These are phyloP conservation scores for Platanthera guangdongensis DNA, from an alignment of 106 monocot genomes.

Conservation along the genomic window DNA sequence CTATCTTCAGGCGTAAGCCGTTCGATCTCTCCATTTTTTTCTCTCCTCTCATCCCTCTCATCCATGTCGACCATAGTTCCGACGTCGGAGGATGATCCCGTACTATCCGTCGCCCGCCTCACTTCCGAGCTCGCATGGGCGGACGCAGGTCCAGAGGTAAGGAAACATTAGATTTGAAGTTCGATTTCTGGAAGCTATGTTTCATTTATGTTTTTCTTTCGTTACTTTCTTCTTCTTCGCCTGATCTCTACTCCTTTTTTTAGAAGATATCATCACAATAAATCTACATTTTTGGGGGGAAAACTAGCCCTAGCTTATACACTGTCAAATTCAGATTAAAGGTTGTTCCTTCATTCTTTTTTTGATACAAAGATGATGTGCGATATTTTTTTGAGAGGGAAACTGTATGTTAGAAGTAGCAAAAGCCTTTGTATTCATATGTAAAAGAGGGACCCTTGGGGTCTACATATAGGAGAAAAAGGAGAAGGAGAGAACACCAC, in stretches of 20 bases:
- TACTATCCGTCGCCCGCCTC: conserved; percentile 61
- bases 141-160: conserved; percentile 86
- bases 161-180: neutral
- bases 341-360: too few relatives aligned
- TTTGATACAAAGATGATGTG: too few relatives aligned
- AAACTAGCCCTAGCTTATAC: too few relatives aligned
- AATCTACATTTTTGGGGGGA: too few relatives aligned
- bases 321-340: neutral
- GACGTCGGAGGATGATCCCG: conserved; percentile 79
- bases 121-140: conserved; percentile 90
- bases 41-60: neutral
- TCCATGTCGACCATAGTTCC: conserved; percentile 67
- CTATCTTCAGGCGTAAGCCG: neutral
- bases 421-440: too few relatives aligned
- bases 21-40: neutral
- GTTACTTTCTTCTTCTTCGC: neutral
- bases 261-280: too few relatives aligned
- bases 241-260: neutral
- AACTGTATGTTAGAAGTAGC: too few relatives aligned
- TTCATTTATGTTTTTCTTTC: neutral
- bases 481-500: too few relatives aligned
- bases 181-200: too few relatives aligned
- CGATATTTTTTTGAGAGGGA: too few relatives aligned
- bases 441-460: too few relatives aligned
- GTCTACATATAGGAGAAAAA: too few relatives aligned